These are phyloP conservation scores for Syncephalastrum contaminatum DNA, from an alignment of 371 early-diverging fungal genomes.

Conservation along the genomic window DNA sequence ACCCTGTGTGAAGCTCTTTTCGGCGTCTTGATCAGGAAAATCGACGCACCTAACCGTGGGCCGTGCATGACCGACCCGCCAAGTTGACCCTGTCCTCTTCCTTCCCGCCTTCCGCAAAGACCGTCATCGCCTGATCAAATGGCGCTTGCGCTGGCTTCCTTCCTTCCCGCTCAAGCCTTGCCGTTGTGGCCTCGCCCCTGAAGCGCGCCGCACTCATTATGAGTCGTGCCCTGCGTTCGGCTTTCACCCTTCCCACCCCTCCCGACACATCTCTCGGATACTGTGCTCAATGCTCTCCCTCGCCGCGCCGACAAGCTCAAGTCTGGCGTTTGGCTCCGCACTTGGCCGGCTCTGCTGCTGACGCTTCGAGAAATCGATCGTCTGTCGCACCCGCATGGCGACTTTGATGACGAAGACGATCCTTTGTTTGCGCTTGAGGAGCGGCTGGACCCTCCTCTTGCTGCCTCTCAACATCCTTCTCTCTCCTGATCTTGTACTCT, in stretches of 20 bases:
- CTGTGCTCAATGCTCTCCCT: conserved; percentile 4
- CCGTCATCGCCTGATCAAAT: conserved; percentile 10
- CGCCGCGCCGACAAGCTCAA: not conserved
- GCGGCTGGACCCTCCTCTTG: not conserved
- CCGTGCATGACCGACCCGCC: not conserved
- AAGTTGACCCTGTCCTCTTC: conserved; percentile 1
- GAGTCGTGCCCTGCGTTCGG: not conserved
- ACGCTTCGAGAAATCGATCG: conserved; percentile 8
- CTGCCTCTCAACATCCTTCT: not conserved
- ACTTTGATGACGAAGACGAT: conserved; percentile 2
- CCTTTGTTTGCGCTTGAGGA: not conserved
- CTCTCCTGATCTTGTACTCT: too few relatives aligned
- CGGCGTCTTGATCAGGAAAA: too few relatives aligned
- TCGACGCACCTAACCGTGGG: not conserved
- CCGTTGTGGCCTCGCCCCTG: not conserved
- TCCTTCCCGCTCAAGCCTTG: conserved; percentile 3
- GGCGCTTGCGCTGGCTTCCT: conserved; percentile 4
- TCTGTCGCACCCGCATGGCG: conserved; percentile 3
- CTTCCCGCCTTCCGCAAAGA: not conserved
- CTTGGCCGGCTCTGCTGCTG: conserved; percentile 3
- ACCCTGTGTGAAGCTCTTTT: too few relatives aligned
- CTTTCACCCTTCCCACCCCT: not conserved
- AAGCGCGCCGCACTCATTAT: conserved; percentile 4
- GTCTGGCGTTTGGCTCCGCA: conserved; percentile 5
- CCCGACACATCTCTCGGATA: not conserved